A percentile compares a stretch with the other conserved stretches of the same genome.
phyloP scores from a whole-genome alignment of 208 protist species.

The Leishmania turanica region DNA sequence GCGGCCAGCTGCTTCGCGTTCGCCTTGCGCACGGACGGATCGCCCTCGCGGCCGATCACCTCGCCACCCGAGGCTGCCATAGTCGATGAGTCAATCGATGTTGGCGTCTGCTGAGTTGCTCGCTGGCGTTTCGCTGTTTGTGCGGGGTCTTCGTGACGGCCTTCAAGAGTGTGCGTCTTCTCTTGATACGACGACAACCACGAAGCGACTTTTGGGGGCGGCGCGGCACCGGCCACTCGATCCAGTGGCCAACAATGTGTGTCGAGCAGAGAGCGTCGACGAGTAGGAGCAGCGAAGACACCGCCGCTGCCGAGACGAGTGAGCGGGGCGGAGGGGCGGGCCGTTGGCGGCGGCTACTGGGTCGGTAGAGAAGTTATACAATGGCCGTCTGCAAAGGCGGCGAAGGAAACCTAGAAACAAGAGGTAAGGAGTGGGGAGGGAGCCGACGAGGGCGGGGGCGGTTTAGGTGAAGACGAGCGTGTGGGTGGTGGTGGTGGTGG shows the following conservation, averaged over 20 bases:
- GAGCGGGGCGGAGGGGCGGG: background rate
- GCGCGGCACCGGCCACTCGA: background rate
- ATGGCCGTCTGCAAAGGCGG: background rate
- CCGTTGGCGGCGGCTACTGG: background rate
- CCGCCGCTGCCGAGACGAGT: too few species aligned
- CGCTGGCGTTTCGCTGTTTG: background rate
- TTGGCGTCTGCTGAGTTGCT: background rate
- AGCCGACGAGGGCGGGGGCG: background rate
- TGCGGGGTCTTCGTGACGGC: background rate
- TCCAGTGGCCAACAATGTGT: background rate
- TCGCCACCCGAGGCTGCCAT: slow-evolving; percentile 32
- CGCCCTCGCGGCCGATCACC: slow-evolving; percentile 44
- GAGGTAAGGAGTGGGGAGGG: background rate
- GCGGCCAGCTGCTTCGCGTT: slow-evolving; percentile 81
- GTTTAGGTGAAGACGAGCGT: background rate
- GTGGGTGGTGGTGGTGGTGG: background rate
- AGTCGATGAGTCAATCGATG: slow-evolving; percentile 2
- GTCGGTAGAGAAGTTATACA: background rate
- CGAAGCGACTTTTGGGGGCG: background rate
- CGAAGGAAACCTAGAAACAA: background rate
- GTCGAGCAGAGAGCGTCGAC: background rate
- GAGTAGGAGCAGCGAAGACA: too few species aligned
- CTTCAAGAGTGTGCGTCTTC: background rate
- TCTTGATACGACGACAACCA: background rate
- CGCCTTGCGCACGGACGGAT: slow-evolving; percentile 58